These are phyloP conservation scores for Ramalina peruviana DNA, from an alignment of 495 filamentous ascomycete genomes.

Conservation along the genomic window DNA sequence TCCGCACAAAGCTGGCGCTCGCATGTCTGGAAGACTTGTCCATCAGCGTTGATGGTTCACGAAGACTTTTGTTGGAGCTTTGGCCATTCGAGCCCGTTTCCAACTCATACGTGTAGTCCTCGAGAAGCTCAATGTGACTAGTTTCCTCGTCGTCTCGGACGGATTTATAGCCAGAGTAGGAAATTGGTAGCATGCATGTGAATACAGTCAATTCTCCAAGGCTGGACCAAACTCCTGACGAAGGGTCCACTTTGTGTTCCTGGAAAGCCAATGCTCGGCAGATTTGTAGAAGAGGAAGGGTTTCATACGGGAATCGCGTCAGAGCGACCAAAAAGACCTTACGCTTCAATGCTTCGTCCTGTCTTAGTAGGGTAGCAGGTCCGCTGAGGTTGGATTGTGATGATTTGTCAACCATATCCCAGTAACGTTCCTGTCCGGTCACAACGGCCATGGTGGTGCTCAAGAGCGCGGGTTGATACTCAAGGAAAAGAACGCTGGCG, in stretches of 20 bases:
- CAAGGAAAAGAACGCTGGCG: slow-evolving; percentile 38
- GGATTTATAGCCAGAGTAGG: slow-evolving; percentile 56
- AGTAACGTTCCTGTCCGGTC: slow-evolving; percentile 37
- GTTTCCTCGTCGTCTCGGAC: slow-evolving; percentile 74
- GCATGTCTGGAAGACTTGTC: background rate
- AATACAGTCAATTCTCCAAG: slow-evolving; percentile 53
- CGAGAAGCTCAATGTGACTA: slow-evolving; percentile 44
- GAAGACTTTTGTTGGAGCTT: background rate
- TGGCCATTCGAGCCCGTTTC: background rate
- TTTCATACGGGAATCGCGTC: slow-evolving; percentile 75
- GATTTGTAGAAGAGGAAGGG: slow-evolving; percentile 60
- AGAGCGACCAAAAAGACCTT: slow-evolving; percentile 46
- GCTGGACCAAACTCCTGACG: slow-evolving; percentile 31
- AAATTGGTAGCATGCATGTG: slow-evolving; percentile 52
- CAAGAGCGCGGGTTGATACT: slow-evolving; percentile 55
- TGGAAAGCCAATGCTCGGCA: slow-evolving; percentile 39
- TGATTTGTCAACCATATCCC: slow-evolving; percentile 30
- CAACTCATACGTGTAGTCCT: slow-evolving; percentile 16
- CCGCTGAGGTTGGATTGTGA: slow-evolving; percentile 22
- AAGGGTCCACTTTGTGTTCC: slow-evolving; percentile 29
- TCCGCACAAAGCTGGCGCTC: slow-evolving; percentile 20
- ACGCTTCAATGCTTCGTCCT: slow-evolving; percentile 39
- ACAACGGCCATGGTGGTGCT: slow-evolving; percentile 47
- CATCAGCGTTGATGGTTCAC: background rate
- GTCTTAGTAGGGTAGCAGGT: slow-evolving; percentile 37